Base-by-base conservation (phyloP, 177 flowering plant genomes). In the Telopea speciosissima region DNA sequence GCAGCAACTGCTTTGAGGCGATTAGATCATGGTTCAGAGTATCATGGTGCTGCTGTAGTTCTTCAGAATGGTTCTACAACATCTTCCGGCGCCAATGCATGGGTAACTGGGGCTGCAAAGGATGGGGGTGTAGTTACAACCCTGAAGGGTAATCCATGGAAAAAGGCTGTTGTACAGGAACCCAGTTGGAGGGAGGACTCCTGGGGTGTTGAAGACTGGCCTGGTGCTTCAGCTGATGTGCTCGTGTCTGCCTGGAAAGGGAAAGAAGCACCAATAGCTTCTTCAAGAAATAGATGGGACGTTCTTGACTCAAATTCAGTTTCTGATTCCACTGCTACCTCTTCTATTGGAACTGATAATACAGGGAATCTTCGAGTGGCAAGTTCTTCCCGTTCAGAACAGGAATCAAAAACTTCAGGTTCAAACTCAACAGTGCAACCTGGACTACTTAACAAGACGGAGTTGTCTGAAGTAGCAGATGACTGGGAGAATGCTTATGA, bases 1-100 rank as follows among this genome's bases (percentile, higher is more conserved):
- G 97, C 99, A 68, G 96, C 98, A 19, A 90, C 98, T 66, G 99
- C 99, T 13, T 83, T 91, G 86, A 88, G 99, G 83, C 89, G 98
- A 72, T 76, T 95, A 79, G 99, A 95, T 78, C 85, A 91, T 73
- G 99, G 97, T n/a, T 86, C 97, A 13, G 89, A 76, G 0, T 95
- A 95, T 80, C 81, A 86, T 63, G 97, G 99, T 49, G 97, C 90
- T 77, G 81, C 76, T 52, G 75, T 72, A 36, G 75, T 84, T 71
- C 69, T 66, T 44, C 84, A 81, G 31, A 81, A 60, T 79, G 79
- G 70, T 33, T 78, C 82, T 24, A 71, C 84, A 52, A 72, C 76
- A 12, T 70, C 89, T 3, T 62, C 84, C 0, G 83, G 76, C 42
- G 66, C 64, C 22, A 82, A 78, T 77, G 86, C 85, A 0, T 93